These are phyloP conservation scores for Nemania sp. DNA, from an alignment of 2,329 filamentous ascomycete genomes.

Conservation along the genomic window DNA sequence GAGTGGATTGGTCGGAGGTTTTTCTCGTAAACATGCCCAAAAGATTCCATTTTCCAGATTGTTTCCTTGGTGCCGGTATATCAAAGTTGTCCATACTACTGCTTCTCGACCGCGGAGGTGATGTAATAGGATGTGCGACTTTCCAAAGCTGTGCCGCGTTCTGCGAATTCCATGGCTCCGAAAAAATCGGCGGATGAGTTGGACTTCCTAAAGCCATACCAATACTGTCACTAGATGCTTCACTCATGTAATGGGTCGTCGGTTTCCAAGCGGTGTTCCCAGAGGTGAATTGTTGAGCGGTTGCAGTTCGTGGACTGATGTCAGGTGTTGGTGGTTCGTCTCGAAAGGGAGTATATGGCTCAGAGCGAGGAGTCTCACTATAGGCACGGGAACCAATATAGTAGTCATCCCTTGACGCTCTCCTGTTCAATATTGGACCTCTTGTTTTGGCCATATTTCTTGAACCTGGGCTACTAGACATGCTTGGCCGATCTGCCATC, in stretches of 20 bases:
- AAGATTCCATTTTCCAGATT: constrained; percentile 61
- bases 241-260: constrained; percentile 49
- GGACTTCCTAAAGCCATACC: constrained; percentile 78
- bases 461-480: constrained; percentile 43
- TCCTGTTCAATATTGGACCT: constrained; percentile 45
- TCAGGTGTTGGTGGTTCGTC: constrained; percentile 49
- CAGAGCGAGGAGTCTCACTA: constrained; percentile 41
- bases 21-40: constrained; percentile 59
- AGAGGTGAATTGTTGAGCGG: constrained; percentile 37
- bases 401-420: constrained; percentile 51
- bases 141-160: constrained; percentile 21
- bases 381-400: constrained; percentile 40
- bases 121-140: constrained; percentile 15
- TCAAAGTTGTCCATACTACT: constrained; percentile 30
- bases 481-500: constrained; percentile 47
- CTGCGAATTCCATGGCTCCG: constrained; percentile 27
- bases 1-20: constrained; percentile 35
- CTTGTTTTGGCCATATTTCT: constrained; percentile 34
- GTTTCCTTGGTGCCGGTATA: constrained; percentile 46
- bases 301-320: constrained; percentile 43
- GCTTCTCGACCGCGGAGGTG: constrained; percentile 31
- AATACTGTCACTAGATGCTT: constrained; percentile 54
- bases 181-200: constrained; percentile 45
- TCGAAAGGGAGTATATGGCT: constrained; percentile 46
- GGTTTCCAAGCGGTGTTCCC: constrained; percentile 44